phyloP scores from a whole-genome alignment of 208 protist genomes.

The Acanthamoeba lenticulata region DNA sequence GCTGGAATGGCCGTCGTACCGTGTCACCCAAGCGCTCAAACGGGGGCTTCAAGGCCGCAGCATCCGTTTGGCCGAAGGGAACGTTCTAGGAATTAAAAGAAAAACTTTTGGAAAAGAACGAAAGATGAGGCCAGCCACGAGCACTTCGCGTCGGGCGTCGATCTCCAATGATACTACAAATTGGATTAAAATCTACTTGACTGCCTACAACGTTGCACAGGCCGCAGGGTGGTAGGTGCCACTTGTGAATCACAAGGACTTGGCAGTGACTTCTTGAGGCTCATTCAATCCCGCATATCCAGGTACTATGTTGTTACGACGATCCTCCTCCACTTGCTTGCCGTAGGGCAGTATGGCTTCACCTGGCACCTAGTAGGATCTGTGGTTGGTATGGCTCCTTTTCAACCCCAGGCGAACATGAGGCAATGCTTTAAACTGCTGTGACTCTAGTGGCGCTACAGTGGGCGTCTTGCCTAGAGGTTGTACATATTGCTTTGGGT shows the following conservation, averaged over 20 bases:
- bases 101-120: too few species aligned
- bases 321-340: not conserved
- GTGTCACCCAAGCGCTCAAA: too few species aligned
- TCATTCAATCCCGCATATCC: not conserved
- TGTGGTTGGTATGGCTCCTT: not conserved
- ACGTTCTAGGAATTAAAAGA: too few species aligned
- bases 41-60: too few species aligned
- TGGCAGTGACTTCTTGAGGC: not conserved
- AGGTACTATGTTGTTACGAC: conserved; percentile 1
- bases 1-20: too few species aligned
- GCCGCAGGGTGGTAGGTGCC: not conserved
- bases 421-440: too few species aligned
- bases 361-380: not conserved
- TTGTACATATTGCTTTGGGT: not conserved
- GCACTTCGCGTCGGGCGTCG: not conserved
- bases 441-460: not conserved
- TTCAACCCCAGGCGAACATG: not conserved
- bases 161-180: not conserved
- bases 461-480: not conserved
- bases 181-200: not conserved
- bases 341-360: not conserved
- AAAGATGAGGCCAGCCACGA: too few species aligned
- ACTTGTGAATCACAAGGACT: not conserved
- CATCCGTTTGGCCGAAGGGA: too few species aligned
- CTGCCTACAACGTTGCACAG: conserved; percentile 6